Conservation (phyloP, 768 basidiomycete species). For the Mycena latifolia region DNA sequence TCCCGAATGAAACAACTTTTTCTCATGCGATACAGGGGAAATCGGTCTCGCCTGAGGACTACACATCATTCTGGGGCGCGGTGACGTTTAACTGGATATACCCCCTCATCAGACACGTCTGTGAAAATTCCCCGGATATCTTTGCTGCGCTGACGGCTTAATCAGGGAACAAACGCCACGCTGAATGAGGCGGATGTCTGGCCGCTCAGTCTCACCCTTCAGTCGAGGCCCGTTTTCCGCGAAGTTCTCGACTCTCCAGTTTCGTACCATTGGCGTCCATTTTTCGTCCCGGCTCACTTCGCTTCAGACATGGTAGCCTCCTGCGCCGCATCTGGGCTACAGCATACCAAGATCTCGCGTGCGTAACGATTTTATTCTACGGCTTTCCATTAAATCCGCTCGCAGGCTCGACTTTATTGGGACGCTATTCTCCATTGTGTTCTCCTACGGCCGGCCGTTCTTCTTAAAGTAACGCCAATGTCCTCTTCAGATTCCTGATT, state of each 20-base stretch:
- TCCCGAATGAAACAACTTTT: too few species aligned
- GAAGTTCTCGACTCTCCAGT: not conserved
- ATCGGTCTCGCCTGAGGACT: not conserved
- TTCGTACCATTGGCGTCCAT: not conserved
- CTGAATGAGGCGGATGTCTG: too few species aligned
- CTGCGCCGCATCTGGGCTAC: not conserved
- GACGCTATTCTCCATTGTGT: not conserved
- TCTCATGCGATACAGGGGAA: not conserved
- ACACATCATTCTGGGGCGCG: too few species aligned
- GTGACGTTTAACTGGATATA: too few species aligned
- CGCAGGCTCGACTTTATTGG: not conserved
- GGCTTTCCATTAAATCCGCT: not conserved
- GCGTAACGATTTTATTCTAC: not conserved
- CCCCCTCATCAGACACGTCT: too few species aligned
- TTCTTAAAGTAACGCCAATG: not conserved
- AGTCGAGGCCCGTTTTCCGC: not conserved
- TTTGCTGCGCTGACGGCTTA: too few species aligned
- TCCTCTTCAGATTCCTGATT: not conserved
- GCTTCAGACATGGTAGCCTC: not conserved
- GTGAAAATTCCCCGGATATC: too few species aligned
- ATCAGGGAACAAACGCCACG: too few species aligned
- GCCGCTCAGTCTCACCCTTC: too few species aligned
- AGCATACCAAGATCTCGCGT: not conserved
- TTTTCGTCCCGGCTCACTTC: not conserved
- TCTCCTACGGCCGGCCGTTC: not conserved